Evolutionary conservation across 768 basidiomycete species (phyloP).

Genomic region (Suillus spraguei): DNA sequence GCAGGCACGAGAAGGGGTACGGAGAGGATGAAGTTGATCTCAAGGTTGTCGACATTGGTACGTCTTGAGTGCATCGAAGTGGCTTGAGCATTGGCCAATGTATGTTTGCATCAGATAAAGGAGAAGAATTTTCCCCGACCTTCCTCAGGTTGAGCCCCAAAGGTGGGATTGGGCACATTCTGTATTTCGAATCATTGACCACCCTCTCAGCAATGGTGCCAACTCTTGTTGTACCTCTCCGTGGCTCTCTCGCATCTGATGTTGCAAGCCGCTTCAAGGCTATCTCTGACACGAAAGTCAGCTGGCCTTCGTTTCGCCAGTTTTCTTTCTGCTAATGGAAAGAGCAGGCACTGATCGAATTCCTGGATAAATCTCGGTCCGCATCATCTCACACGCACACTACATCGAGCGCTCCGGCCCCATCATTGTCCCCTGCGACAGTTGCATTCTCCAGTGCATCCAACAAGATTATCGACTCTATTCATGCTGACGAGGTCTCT

Average conservation of each 20-base stretch:
- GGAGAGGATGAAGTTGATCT: constrained; percentile 72
- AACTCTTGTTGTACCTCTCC: constrained; percentile 81
- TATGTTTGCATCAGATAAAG: constrained; percentile 51
- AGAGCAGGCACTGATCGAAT: constrained; percentile 68
- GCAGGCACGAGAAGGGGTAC: constrained; percentile 82
- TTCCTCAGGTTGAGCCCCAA: constrained; percentile 80
- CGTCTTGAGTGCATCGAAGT: constrained; percentile 14
- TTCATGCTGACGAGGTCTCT: constrained; percentile 65
- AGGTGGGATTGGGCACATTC: constrained; percentile 42
- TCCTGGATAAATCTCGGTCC: constrained; percentile 83
- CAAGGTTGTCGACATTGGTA: constrained; percentile 68
- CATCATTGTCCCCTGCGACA: constrained; percentile 77
- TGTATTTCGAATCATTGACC: constrained; percentile 10
- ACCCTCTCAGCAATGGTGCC: constrained; percentile 69
- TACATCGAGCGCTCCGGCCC: constrained; percentile 73
- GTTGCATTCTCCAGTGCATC: constrained; percentile 54
- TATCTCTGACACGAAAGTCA: constrained; percentile 72
- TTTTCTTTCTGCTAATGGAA: neutral
- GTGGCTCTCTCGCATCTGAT: constrained; percentile 68
- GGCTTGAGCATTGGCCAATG: neutral
- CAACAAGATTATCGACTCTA: constrained; percentile 43
- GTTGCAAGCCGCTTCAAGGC: constrained; percentile 82
- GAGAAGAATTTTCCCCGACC: constrained; percentile 76
- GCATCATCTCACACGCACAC: constrained; percentile 67
- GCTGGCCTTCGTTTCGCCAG: neutral